These are phyloP conservation scores for Paecilomyces niveus DNA, from an alignment of 2,329 filamentous ascomycete genomes.

Conservation along the genomic window DNA sequence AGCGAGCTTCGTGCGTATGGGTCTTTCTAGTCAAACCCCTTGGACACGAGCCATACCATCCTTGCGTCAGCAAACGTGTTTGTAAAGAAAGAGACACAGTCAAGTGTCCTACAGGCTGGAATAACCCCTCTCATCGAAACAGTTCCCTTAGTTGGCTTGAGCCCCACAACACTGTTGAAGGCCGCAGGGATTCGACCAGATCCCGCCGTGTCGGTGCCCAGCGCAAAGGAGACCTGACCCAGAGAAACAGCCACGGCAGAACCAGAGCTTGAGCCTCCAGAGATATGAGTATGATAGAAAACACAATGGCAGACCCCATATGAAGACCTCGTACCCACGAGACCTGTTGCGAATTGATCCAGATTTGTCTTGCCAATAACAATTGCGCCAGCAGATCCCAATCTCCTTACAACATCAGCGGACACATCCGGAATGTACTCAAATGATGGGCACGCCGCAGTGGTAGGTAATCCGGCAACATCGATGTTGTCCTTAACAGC, in stretches of 20 bases:
- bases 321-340: slow-evolving; percentile 53
- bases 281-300: slow-evolving; percentile 44
- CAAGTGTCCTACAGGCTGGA: slow-evolving; percentile 48
- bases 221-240: slow-evolving; percentile 47
- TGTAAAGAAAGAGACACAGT: slow-evolving; percentile 51
- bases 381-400: slow-evolving; percentile 47
- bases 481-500: slow-evolving; percentile 45
- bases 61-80: slow-evolving; percentile 44
- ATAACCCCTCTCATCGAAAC: slow-evolving; percentile 16
- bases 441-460: slow-evolving; percentile 42
- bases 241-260: slow-evolving; percentile 49
- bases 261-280: slow-evolving; percentile 52
- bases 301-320: slow-evolving; percentile 51
- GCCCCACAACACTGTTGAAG: slow-evolving; percentile 19
- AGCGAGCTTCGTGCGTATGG: slow-evolving; percentile 36
- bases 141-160: slow-evolving; percentile 18
- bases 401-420: slow-evolving; percentile 40
- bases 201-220: slow-evolving; percentile 34
- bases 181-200: slow-evolving; percentile 18
- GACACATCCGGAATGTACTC: slow-evolving; percentile 42
- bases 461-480: slow-evolving; percentile 38
- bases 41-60: slow-evolving; percentile 42
- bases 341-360: slow-evolving; percentile 56
- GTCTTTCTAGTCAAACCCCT: slow-evolving; percentile 45
- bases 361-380: slow-evolving; percentile 54